These are phyloP conservation scores for Sugiyamaella floridensis DNA, from an alignment of 805 yeast species.

Conservation along the genomic window DNA sequence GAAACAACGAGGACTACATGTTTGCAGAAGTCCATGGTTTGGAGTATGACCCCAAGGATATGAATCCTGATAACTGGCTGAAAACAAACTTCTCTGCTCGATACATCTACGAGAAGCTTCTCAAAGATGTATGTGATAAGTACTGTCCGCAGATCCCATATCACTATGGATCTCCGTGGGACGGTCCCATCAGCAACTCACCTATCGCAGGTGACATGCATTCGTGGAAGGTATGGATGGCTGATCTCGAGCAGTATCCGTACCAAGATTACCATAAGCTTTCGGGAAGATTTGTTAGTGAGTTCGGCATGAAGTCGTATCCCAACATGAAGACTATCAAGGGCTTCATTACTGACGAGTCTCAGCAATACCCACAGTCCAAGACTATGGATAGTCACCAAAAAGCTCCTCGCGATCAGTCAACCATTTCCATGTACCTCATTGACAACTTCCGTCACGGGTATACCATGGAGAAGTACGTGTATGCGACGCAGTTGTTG, in stretches of 20 bases:
- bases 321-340: slow-evolving; percentile 35
- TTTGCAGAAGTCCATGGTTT: slow-evolving; percentile 32
- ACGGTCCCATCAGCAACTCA: slow-evolving; percentile 25
- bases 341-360: slow-evolving; percentile 32
- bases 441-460: slow-evolving; percentile 35
- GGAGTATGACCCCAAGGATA: slow-evolving; percentile 11
- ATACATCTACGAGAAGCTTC: slow-evolving; percentile 32
- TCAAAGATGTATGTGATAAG: slow-evolving; percentile 4
- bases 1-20: slow-evolving; percentile 43
- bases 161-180: slow-evolving; percentile 43
- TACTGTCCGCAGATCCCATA: slow-evolving; percentile 11
- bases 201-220: slow-evolving; percentile 43
- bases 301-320: slow-evolving; percentile 47
- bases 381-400: slow-evolving; percentile 40
- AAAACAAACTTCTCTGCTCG: slow-evolving; percentile 36
- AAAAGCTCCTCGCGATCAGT: slow-evolving; percentile 41
- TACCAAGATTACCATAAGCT: slow-evolving; percentile 42
- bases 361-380: slow-evolving; percentile 39
- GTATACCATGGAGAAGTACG: slow-evolving; percentile 33
- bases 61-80: slow-evolving; percentile 10
- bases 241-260: slow-evolving; percentile 34
- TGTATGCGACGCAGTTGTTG: slow-evolving; percentile 45
- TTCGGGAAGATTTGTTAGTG: slow-evolving; percentile 43
- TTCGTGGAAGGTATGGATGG: slow-evolving; percentile 53
- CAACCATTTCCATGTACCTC: slow-evolving; percentile 39